A percentile compares a stretch with the other conserved stretches of the same genome.
These are phyloP conservation scores for Arachnomyces sp. DNA, from an alignment of 2,329 filamentous ascomycete genomes.

Conservation along the genomic window DNA sequence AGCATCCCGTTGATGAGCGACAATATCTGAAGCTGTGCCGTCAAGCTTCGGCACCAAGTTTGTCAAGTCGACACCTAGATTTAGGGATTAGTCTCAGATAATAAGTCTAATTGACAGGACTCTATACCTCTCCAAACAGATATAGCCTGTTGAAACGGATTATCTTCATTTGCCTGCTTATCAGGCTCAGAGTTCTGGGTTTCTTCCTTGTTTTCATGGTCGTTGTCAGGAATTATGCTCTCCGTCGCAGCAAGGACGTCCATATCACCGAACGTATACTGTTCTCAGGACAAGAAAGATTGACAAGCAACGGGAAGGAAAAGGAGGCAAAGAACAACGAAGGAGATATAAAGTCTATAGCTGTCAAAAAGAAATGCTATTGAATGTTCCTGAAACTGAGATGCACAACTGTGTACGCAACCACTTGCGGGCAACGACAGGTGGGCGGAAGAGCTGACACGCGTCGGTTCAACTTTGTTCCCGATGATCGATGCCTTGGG, in stretches of 20 bases:
- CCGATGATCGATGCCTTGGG: neutral
- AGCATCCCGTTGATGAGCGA: conserved; percentile 88
- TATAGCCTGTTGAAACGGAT: conserved; percentile 95
- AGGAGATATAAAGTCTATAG: no score
- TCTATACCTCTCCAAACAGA: conserved; percentile 84
- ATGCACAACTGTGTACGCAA: no score
- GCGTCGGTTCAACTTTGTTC: conserved; percentile 9
- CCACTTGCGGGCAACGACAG: neutral
- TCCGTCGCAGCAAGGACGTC: conserved; percentile 38
- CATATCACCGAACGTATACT: conserved; percentile 22
- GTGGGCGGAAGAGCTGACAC: neutral
- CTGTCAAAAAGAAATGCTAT: no score
- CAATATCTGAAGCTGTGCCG: conserved; percentile 88
- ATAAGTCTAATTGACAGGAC: conserved; percentile 3
- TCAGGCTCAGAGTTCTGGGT: conserved; percentile 18
- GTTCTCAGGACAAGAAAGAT: neutral
- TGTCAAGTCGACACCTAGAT: conserved; percentile 74
- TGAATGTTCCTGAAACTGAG: no score
- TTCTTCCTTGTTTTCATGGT: conserved; percentile 20
- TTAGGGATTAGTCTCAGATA: conserved; percentile 4
- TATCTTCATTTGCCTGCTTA: conserved; percentile 53
- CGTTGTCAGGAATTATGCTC: conserved; percentile 26
- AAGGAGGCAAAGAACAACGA: neutral
- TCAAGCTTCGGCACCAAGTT: conserved; percentile 79
- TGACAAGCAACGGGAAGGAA: neutral